Percentiles rank a stretch among this genome's conserved stretches.
Conservation (phyloP, 164 flowering plant genomes). For the Magnolia kwangsiensis region DNA sequence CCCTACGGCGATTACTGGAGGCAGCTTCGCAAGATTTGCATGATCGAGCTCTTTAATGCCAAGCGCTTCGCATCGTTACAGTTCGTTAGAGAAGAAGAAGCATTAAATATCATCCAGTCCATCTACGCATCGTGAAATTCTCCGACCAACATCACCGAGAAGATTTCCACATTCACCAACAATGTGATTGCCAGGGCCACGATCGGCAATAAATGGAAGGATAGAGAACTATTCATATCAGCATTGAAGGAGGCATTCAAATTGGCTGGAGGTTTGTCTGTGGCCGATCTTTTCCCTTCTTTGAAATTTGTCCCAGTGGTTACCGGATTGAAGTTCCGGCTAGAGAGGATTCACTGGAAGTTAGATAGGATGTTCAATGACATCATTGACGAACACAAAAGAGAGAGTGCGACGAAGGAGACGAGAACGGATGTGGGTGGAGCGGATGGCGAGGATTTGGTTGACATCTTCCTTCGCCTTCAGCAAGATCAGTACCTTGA, state of each 20-base stretch:
- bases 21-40: constrained; percentile 15
- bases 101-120: constrained; percentile 7
- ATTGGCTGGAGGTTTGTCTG: constrained; percentile 25
- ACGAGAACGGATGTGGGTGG: not conserved
- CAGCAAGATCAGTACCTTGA: constrained; percentile 14
- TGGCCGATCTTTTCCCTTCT: constrained; percentile 29
- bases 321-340: constrained; percentile 18
- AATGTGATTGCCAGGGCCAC: constrained; percentile 28
- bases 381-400: constrained; percentile 23
- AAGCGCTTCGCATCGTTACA: constrained; percentile 16
- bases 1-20: constrained; percentile 21
- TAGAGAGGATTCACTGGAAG: constrained; percentile 17
- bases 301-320: constrained; percentile 17
- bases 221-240: constrained; percentile 28
- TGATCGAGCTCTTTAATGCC: constrained; percentile 12
- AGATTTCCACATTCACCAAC: constrained; percentile 15
- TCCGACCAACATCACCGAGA: constrained; percentile 16
- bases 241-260: constrained; percentile 4
- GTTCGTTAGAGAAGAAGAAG: constrained; percentile 21
- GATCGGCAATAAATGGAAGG: constrained; percentile 32
- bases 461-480: constrained; percentile 26
- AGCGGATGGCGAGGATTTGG: constrained; percentile 12
- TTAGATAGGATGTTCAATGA: constrained; percentile 20
- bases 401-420: not conserved
- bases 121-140: constrained; percentile 11